Evolutionary conservation across 129 eudicot species (phyloP).

Genomic region (Flaveria bidentis): DNA sequence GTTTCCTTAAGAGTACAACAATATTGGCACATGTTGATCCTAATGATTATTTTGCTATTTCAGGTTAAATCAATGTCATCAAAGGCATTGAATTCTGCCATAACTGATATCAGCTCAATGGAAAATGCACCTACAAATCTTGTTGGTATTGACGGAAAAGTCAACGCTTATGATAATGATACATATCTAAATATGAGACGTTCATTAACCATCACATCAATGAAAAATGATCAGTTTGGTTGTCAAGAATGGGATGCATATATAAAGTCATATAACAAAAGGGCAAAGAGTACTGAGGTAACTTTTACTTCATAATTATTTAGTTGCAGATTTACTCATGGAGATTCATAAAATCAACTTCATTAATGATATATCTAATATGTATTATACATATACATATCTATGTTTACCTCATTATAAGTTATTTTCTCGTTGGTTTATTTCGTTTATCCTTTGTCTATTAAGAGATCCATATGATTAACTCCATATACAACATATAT

Average conservation of each 20-base stretch:
- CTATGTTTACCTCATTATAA: no score
- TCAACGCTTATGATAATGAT: background rate
- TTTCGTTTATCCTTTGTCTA: no score
- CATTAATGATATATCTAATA: no score
- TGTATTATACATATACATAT: no score
- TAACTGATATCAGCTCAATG: slow-evolving; percentile 25
- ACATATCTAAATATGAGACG: slow-evolving; percentile 5
- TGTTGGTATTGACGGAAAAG: background rate
- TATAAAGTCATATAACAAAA: slow-evolving; percentile 2
- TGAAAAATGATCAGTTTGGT: background rate
- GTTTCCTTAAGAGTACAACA: background rate
- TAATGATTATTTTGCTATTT: slow-evolving; percentile 12
- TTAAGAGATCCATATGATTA: no score
- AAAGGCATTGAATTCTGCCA: slow-evolving; percentile 7
- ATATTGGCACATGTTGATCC: slow-evolving; percentile 9
- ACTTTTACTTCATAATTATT: background rate
- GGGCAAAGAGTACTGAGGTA: slow-evolving; percentile 26
- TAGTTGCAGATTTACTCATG: background rate
- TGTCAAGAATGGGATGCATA: background rate
- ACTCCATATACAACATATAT: no score
- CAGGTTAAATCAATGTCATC: slow-evolving; percentile 37
- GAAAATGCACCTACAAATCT: background rate
- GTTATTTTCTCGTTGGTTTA: no score
- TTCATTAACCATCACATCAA: background rate
- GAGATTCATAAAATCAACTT: background rate